These are phyloP conservation scores for Berkeleyomyces basicola DNA, from an alignment of 2,329 filamentous ascomycete species.

Conservation along the genomic window DNA sequence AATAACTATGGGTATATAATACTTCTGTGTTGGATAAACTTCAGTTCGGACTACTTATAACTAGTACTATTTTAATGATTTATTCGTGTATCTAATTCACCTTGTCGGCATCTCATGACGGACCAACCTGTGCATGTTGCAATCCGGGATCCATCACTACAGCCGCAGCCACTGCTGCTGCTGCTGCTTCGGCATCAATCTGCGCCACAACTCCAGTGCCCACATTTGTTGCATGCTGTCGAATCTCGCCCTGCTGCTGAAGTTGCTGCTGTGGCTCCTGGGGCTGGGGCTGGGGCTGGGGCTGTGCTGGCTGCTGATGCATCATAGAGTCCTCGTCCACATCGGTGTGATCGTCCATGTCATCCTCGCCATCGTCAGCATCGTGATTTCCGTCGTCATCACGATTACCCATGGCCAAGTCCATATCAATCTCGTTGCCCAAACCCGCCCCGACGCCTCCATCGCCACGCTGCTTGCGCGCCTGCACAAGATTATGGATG, in stretches of 20 bases:
- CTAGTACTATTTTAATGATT: background rate
- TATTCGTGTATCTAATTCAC: background rate
- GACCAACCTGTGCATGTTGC: background rate
- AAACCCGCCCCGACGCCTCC: background rate
- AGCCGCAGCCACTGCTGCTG: background rate
- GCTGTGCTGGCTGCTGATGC: background rate
- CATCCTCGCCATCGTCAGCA: background rate
- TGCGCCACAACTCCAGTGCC: background rate
- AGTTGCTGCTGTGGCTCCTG: background rate
- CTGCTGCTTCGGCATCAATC: background rate
- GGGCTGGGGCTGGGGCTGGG: background rate
- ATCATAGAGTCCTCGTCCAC: background rate
- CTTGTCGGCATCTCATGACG: background rate
- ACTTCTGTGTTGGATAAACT: background rate
- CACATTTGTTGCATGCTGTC: background rate
- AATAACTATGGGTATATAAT: background rate
- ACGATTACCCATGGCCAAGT: background rate
- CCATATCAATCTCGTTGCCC: slow-evolving; percentile 4
- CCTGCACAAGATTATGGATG: slow-evolving; percentile 13
- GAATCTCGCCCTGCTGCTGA: background rate
- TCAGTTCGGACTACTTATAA: background rate
- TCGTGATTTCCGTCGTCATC: background rate
- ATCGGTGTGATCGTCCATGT: background rate
- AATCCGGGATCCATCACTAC: background rate
- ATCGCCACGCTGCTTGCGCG: slow-evolving; percentile 3